Percentiles rank a stretch among this genome's conserved stretches.
These are phyloP conservation scores for Coemansia sp. DNA, from an alignment of 192 early-diverging fungal genomes.

Conservation along the genomic window DNA sequence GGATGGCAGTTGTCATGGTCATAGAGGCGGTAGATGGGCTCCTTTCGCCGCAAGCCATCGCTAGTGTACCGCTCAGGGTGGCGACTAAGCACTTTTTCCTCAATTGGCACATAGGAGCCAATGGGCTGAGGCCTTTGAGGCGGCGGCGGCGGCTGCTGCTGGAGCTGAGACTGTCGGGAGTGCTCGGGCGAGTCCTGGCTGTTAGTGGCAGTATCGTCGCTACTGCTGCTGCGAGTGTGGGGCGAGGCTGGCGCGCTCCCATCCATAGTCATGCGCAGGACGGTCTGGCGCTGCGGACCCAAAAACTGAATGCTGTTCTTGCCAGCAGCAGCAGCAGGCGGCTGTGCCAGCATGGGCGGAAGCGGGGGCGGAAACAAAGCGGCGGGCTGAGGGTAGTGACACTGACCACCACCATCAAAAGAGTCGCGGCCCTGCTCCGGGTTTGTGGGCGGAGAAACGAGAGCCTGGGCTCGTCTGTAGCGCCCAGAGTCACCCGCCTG, in stretches of 20 bases:
- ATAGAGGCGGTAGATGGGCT: slow-evolving; percentile 48
- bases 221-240: slow-evolving; percentile 7
- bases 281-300: slow-evolving; percentile 32
- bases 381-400: neutral
- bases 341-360: slow-evolving; percentile 8
- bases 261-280: slow-evolving; percentile 49
- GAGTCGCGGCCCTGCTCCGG: slow-evolving; percentile 40
- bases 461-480: neutral
- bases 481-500: too few species aligned
- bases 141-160: neutral
- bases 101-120: slow-evolving; percentile 39
- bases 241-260: slow-evolving; percentile 17
- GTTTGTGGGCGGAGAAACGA: neutral
- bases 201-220: slow-evolving; percentile 13
- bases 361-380: slow-evolving; percentile 1
- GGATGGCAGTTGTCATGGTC: slow-evolving; percentile 59
- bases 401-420: neutral
- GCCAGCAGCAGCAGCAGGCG: neutral
- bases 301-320: slow-evolving; percentile 46
- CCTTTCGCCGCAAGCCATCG: slow-evolving; percentile 37
- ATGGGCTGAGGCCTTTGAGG: slow-evolving; percentile 16
- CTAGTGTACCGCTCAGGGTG: slow-evolving; percentile 37
- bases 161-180: neutral
- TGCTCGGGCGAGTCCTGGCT: slow-evolving; percentile 5
- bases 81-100: slow-evolving; percentile 16